Conservation (phyloP, 805 yeast species). For the Lachancea fermentati region DNA sequence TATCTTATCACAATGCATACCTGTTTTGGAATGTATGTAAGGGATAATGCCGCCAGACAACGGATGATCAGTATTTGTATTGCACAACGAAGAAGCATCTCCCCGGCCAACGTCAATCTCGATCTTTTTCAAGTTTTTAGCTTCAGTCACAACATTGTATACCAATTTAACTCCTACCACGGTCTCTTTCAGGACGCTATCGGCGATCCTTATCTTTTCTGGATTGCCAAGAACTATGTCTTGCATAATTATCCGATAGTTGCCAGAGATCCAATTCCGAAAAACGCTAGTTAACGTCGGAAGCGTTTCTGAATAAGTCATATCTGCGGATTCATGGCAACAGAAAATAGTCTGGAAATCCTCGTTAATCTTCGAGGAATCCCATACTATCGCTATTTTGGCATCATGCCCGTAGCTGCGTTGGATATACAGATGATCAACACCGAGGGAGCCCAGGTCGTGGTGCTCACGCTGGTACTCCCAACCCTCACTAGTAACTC, state of each 20-base stretch:
- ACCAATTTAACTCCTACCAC: slow-evolving; percentile 9
- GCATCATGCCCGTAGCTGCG: neutral
- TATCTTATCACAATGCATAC: slow-evolving; percentile 25
- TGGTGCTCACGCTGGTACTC: neutral
- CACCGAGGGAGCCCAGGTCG: neutral
- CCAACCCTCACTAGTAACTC: neutral
- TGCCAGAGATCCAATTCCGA: slow-evolving; percentile 3
- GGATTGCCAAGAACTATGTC: slow-evolving; percentile 21
- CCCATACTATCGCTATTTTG: neutral
- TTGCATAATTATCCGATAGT: slow-evolving; percentile 7
- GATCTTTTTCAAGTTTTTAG: slow-evolving; percentile 19
- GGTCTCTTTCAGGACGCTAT: slow-evolving; percentile 14
- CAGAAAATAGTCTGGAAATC: neutral
- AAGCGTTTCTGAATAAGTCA: neutral
- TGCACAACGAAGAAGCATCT: slow-evolving; percentile 21
- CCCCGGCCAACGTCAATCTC: slow-evolving; percentile 24
- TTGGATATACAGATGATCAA: neutral
- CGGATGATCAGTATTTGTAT: slow-evolving; percentile 2
- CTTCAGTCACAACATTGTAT: slow-evolving; percentile 21
- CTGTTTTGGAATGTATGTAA: slow-evolving; percentile 26
- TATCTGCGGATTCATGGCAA: neutral
- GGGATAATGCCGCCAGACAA: slow-evolving; percentile 18
- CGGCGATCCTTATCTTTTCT: slow-evolving; percentile 24
- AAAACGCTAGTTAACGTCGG: neutral
- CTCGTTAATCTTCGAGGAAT: neutral